Conservation (phyloP, 1,139 yeast genomes). For the Magnusiomyces paraingens region DNA sequence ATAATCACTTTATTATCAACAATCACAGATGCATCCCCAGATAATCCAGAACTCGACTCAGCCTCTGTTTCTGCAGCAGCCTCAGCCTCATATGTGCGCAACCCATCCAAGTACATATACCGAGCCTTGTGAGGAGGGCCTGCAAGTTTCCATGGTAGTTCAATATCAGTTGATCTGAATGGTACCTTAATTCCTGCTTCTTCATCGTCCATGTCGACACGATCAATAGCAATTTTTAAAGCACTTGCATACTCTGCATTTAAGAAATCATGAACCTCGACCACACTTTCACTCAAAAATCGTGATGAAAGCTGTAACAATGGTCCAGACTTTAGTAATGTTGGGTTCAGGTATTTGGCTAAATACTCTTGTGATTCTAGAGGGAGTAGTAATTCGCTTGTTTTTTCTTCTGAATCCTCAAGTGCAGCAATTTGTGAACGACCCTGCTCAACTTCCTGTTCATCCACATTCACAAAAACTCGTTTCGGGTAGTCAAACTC, state of each 20-base stretch:
- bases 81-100: constrained; percentile 13
- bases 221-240: constrained; percentile 43
- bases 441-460: constrained; percentile 15
- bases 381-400: neutral
- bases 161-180: constrained; percentile 46
- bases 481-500: constrained; percentile 76
- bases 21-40: constrained; percentile 9
- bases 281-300: constrained; percentile 62
- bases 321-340: constrained; percentile 42
- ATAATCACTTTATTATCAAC: constrained; percentile 8
- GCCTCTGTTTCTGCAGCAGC: constrained; percentile 23
- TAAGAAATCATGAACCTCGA: constrained; percentile 61
- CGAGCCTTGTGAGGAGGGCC: constrained; percentile 93
- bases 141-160: constrained; percentile 81
- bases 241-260: constrained; percentile 46
- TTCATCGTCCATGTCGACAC: constrained; percentile 40
- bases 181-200: constrained; percentile 53
- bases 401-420: constrained; percentile 18
- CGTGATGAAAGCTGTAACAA: constrained; percentile 41
- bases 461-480: constrained; percentile 13
- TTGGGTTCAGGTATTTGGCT: constrained; percentile 48
- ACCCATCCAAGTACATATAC: constrained; percentile 62
- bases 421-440: constrained; percentile 27
- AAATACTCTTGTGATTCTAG: constrained; percentile 36
- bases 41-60: constrained; percentile 3